These are phyloP conservation scores for Rheum nobile DNA, from an alignment of 148 eudicot species.

Conservation along the genomic window DNA sequence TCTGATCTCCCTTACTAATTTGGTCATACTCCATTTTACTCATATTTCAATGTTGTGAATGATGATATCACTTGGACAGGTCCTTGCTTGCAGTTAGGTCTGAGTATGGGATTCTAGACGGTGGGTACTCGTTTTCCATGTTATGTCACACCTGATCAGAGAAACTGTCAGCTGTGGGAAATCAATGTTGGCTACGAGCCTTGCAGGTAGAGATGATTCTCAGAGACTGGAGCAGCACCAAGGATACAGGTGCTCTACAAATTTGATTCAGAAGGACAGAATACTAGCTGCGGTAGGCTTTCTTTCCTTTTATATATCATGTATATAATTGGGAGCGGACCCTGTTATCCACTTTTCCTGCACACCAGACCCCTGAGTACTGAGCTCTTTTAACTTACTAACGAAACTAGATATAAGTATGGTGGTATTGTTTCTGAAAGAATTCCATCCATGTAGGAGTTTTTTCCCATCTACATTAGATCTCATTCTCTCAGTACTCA, in stretches of 20 bases:
- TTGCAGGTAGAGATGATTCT: conserved; percentile 54
- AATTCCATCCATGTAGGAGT: not conserved
- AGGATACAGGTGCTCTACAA: conserved; percentile 61
- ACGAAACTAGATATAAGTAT: not conserved
- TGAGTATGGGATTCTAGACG: conserved; percentile 78
- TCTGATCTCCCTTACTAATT: not conserved
- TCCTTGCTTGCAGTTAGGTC: conserved; percentile 77
- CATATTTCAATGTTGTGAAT: not conserved
- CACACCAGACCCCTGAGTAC: not conserved
- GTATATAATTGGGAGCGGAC: too few species aligned
- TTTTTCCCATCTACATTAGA: not conserved
- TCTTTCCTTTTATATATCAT: too few species aligned
- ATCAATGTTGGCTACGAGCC: conserved; percentile 66
- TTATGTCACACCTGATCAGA: conserved; percentile 77
- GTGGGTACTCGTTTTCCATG: conserved; percentile 90
- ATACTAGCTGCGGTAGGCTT: conserved; percentile 65
- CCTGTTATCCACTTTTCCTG: not conserved
- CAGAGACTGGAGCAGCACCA: conserved; percentile 38
- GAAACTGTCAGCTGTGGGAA: conserved; percentile 86
- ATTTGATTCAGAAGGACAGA: conserved; percentile 87
- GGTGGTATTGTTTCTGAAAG: too few species aligned
- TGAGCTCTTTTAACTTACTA: not conserved
- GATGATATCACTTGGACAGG: conserved; percentile 29
- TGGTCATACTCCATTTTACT: not conserved
- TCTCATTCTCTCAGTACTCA: not conserved